Percentiles rank a stretch among this genome's conserved stretches.
These are phyloP conservation scores for Mortierella antarctica DNA, from an alignment of 192 early-diverging fungal species.

Conservation along the genomic window DNA sequence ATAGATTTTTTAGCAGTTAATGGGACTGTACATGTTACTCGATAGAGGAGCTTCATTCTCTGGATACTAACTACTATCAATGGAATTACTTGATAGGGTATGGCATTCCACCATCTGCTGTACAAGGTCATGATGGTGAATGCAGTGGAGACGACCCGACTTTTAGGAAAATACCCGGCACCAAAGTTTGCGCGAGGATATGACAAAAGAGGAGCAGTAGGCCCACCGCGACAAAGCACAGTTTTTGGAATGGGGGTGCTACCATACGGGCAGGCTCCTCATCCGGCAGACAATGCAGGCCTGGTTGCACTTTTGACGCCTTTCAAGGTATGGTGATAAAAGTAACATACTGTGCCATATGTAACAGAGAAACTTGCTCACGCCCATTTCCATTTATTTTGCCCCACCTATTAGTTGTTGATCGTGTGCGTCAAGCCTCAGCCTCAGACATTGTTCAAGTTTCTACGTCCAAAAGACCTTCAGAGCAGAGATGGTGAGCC, in stretches of 20 bases:
- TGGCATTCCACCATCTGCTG: constrained; percentile 69
- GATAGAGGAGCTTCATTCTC: neutral
- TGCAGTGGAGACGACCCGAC: constrained; percentile 64
- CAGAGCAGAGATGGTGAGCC: constrained; percentile 22
- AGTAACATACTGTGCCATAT: neutral
- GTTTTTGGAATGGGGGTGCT: constrained; percentile 68
- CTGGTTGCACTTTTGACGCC: constrained; percentile 69
- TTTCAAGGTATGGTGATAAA: constrained; percentile 58
- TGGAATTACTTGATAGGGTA: constrained; percentile 46
- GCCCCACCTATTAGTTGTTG: constrained; percentile 52
- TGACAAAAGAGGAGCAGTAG: neutral
- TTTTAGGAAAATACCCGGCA: constrained; percentile 64
- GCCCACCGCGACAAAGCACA: constrained; percentile 60
- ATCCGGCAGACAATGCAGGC: constrained; percentile 66
- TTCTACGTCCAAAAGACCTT: constrained; percentile 58
- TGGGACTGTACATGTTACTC: neutral
- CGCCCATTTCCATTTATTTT: neutral
- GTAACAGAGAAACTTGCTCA: neutral
- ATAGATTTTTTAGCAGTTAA: neutral
- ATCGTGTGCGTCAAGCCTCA: constrained; percentile 69
- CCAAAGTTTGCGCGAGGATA: constrained; percentile 38
- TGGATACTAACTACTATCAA: neutral
- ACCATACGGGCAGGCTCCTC: constrained; percentile 65
- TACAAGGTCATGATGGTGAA: constrained; percentile 72
- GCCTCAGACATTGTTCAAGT: constrained; percentile 68